Percentiles rank a stretch among this genome's conserved stretches.
phyloP scores from a whole-genome alignment of 306 rosid species.

The Sphenostylis stenocarpa region DNA sequence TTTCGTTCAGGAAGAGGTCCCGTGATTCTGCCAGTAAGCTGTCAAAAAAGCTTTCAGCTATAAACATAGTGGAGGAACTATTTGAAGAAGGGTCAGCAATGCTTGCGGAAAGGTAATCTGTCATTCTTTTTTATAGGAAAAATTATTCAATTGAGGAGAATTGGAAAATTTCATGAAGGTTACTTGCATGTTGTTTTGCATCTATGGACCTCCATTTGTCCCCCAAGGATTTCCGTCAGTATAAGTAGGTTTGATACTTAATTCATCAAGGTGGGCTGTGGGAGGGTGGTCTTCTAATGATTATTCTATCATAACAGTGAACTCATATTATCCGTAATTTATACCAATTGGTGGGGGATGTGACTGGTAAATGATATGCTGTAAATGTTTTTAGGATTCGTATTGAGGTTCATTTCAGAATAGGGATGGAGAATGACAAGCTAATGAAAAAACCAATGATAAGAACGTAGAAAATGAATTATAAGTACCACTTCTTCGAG shows the following conservation, averaged over 20 bases:
- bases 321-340: too few relatives aligned
- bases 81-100: conserved; percentile 98
- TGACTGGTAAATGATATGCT: not conserved
- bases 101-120: conserved; percentile 92
- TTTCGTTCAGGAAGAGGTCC: conserved; percentile 68
- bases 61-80: conserved; percentile 81
- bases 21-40: conserved; percentile 59
- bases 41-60: conserved; percentile 81
- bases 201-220: not conserved
- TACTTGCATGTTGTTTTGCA: conserved; percentile 8
- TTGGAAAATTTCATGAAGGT: not conserved
- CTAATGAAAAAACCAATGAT: not conserved
- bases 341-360: too few relatives aligned
- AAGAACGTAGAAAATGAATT: not conserved
- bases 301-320: too few relatives aligned
- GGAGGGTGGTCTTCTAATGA: too few relatives aligned
- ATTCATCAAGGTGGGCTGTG: not conserved
- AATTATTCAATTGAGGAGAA: not conserved
- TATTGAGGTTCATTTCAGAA: not conserved
- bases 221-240: not conserved
- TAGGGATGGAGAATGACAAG: not conserved
- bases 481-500: too few relatives aligned
- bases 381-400: not conserved
- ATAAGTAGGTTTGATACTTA: not conserved
- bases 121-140: not conserved